Base-by-base conservation (phyloP, 192 early-diverging fungal species). In the Glomus cerebriforme region DNA sequence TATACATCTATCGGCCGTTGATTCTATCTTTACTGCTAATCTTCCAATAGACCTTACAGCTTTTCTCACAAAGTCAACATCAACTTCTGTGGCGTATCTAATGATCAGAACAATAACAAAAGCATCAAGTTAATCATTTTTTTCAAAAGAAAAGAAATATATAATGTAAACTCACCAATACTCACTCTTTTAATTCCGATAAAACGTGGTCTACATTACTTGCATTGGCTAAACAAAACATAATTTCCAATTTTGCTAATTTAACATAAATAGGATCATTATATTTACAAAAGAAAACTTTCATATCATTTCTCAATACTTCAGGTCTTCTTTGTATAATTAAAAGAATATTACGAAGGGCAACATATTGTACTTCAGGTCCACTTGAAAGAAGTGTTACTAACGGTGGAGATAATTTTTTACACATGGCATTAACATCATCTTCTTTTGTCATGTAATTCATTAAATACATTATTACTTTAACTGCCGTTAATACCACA, bases 281-380 rank as follows among this genome's bases (percentile, higher is more conserved):
- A 87, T 98, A 99, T 83, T 99, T 99, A 91, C 97, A 98, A 82
- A 98, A 99, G 84, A 99, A 99, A n/a, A 96, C 95, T 75, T 96
- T 96, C 82, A 98, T 91, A 83, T 99, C 96, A 75, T 94, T 93
- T 68, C 92, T 92, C 66, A 99, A 87, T 27, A 98, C 88, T 12
- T 95, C 94, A 3, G 96, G 96, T 80, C 93, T 90, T 75, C 90
- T 87, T 85, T 99, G 96, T 67, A 99, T 91, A 59, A 99, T 91
- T 22, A 99, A 87, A 54, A 96, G 90, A 80, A 98, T 99, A 85
- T 99, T 99, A 65, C 97, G 91, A 79, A 99, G 89, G 12, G 96
- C 93, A 15, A 99, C 95, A 83, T 97, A 99, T 82, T 99, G 98
- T 47, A 99, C 95, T 85, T 99, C 98, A 31, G 95, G 94, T 27